phyloP scores from a whole-genome alignment of 2,329 filamentous ascomycete species.

The Colletotrichum acutatum region DNA sequence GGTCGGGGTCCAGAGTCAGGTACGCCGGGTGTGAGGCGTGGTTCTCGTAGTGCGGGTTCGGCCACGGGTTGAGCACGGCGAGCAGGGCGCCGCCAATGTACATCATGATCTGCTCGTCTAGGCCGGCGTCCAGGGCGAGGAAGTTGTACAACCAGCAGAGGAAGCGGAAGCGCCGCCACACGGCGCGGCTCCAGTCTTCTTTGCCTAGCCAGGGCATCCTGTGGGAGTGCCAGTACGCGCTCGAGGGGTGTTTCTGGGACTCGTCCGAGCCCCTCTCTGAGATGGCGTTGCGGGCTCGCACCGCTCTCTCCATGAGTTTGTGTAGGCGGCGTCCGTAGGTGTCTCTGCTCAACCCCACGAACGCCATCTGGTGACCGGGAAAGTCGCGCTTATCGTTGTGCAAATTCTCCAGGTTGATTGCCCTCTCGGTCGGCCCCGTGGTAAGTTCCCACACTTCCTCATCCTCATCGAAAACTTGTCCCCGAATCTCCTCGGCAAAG shows the following conservation, averaged over 20 bases:
- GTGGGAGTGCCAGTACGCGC: not conserved
- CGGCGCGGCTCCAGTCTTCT: not conserved
- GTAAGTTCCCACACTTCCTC: not conserved
- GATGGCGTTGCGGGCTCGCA: not conserved
- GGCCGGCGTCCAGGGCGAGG: conserved; percentile 21
- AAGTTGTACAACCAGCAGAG: conserved; percentile 18
- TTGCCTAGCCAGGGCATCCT: not conserved
- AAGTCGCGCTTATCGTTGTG: not conserved
- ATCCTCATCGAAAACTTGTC: not conserved
- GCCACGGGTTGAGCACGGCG: conserved; percentile 30
- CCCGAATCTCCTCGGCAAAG: not conserved
- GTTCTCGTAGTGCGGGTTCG: not conserved
- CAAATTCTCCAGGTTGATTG: not conserved
- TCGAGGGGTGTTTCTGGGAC: not conserved
- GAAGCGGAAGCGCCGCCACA: conserved; percentile 9
- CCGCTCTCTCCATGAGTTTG: not conserved
- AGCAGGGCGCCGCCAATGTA: conserved; percentile 16
- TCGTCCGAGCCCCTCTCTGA: not conserved
- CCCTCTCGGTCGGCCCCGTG: not conserved
- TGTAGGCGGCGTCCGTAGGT: not conserved
- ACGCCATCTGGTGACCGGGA: conserved; percentile 7
- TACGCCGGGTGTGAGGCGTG: conserved; percentile 12
- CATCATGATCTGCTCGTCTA: conserved; percentile 25
- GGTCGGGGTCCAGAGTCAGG: not conserved
- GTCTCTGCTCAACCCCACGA: not conserved